Evolutionary conservation across 176 grass and related monocot genomes (phyloP), one percentile per base, ranked within the genome.

Genomic region (Musa beccarii): DNA sequence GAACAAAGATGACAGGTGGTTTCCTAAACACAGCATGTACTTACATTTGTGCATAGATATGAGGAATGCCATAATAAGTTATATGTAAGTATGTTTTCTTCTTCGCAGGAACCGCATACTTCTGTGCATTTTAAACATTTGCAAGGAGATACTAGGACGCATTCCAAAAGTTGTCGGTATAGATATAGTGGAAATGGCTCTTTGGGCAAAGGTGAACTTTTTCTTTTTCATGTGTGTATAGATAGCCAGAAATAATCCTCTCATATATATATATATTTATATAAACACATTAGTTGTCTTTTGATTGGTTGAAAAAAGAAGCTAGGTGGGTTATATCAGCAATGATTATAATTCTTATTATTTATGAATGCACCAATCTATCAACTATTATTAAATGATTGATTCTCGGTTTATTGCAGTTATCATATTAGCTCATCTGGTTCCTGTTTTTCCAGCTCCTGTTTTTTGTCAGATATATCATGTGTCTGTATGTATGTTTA

Each of bases 181-280:
- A 78, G 94, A 98, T 64, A 76, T 98, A 11, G 94, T 98, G 7
- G 94, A 98, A 75, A 98, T 98, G 94, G 94, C 94, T 63, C 89
- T 98, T 19, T 98, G 94, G 94, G 94, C 94, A 72, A 98, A 98
- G 90, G 94, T 97, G 68, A 8, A 56, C 24, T 82, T 53, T 17
- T 51, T 75, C 29, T 3, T 43, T 43, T 43, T 43, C 34, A 43
- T 6, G 4, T 43, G 34, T 43, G 34, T 43, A 43, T 43, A 43
- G 34, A 43, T 43, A 43, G 34, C 34, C 4, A 43, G 34, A 43
- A 43, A 43, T 43, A 43, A 43, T 43, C 34, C 34, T 43, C 34
- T 6, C 34, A 43, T 43, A 54, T 21, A 10, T 43, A 11, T 16
- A n/a, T 4, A 21, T 62, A 22, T 10, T 21, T 2, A 51, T 49